Percentiles rank a stretch among this genome's conserved stretches.
These are phyloP conservation scores for Solanum chmielewskii DNA, from an alignment of 257 asterid species.

Conservation along the genomic window DNA sequence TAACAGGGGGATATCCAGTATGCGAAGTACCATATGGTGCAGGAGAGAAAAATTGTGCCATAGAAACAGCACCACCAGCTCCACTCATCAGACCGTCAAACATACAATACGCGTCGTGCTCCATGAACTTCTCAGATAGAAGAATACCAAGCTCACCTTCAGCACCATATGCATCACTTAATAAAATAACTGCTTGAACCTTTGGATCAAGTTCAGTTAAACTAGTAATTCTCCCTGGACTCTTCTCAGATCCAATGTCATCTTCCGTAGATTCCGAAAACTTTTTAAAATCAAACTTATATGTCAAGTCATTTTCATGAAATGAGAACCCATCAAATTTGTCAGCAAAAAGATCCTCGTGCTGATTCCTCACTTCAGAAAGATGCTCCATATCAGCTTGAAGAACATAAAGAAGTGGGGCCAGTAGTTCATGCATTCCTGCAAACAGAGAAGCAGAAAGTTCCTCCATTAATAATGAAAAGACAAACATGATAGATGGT, in stretches of 20 bases:
- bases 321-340: slow-evolving; percentile 72
- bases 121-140: slow-evolving; percentile 76
- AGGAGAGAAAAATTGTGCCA: slow-evolving; percentile 75
- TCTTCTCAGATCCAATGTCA: slow-evolving; percentile 20
- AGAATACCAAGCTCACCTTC: slow-evolving; percentile 91
- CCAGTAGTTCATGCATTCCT: slow-evolving; percentile 96
- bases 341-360: slow-evolving; percentile 70
- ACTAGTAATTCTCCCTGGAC: slow-evolving; percentile 20
- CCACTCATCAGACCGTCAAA: slow-evolving; percentile 81
- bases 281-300: slow-evolving; percentile 69
- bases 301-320: slow-evolving; percentile 59
- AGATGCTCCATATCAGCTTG: slow-evolving; percentile 64
- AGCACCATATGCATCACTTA: slow-evolving; percentile 86
- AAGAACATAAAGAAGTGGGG: slow-evolving; percentile 76
- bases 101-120: slow-evolving; percentile 89
- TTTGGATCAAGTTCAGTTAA: slow-evolving; percentile 56
- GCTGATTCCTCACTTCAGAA: slow-evolving; percentile 53
- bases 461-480: not conserved
- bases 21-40: slow-evolving; percentile 34
- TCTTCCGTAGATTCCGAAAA: slow-evolving; percentile 44
- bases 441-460: slow-evolving; percentile 15
- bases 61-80: slow-evolving; percentile 65
- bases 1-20: slow-evolving; percentile 62
- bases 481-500: not conserved
- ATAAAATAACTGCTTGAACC: slow-evolving; percentile 47